A percentile compares a stretch with the other conserved stretches of the same genome.
Conservation (phyloP, 257 asterid genomes). For the Striga asiatica region DNA sequence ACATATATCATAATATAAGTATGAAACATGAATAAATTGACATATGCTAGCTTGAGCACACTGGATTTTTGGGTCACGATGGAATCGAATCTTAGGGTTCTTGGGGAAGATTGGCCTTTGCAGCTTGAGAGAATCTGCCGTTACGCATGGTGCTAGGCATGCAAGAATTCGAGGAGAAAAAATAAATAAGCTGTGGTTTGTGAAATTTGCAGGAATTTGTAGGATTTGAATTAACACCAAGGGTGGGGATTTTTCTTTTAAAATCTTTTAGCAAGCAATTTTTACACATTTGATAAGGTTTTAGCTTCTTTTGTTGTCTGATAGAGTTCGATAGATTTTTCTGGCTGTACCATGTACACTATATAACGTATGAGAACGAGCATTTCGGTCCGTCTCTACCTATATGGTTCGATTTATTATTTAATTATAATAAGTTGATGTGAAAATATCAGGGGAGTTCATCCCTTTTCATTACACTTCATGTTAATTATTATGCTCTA, state of each 20-base stretch:
- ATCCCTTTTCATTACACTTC: no score
- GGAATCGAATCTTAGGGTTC: conserved; percentile 57
- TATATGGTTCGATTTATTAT: background rate
- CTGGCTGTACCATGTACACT: conserved; percentile 18
- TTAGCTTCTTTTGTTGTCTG: conserved; percentile 16
- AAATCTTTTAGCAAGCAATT: background rate
- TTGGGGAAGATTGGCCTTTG: conserved; percentile 67
- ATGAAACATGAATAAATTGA: no score
- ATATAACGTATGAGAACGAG: conserved; percentile 16
- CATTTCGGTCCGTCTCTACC: background rate
- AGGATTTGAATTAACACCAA: conserved; percentile 1
- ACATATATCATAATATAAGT: no score
- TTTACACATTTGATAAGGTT: conserved; percentile 23
- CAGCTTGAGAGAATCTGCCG: conserved; percentile 38
- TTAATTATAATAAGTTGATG: background rate
- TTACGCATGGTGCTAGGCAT: background rate
- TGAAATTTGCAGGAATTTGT: no score
- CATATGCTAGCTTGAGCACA: no score
- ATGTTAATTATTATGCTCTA: no score
- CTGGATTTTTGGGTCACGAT: no score
- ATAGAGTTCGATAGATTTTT: conserved; percentile 19
- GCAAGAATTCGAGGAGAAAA: no score
- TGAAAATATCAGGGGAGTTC: no score
- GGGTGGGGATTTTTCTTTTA: background rate
- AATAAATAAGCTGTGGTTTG: no score